Percentiles rank a stretch among this genome's conserved stretches.
Evolutionary conservation across 2,329 filamentous ascomycete species (phyloP).

Genomic region (Colletotrichum sidae): DNA sequence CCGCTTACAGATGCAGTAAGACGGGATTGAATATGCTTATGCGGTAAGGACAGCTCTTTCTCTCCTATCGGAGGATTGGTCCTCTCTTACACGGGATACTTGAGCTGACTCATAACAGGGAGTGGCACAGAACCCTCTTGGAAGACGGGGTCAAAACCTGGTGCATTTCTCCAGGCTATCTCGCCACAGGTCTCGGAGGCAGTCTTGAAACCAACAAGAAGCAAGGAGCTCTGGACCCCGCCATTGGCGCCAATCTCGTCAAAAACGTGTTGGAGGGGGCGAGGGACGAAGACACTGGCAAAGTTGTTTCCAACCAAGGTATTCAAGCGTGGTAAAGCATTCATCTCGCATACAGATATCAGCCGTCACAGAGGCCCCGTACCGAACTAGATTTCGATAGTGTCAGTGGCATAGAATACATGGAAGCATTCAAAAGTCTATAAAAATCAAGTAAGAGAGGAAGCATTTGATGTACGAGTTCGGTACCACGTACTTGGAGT

Average conservation of each 20-base stretch:
- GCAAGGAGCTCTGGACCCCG: slow-evolving; percentile 46
- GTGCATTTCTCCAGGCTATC: slow-evolving; percentile 51
- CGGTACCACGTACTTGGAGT: too few relatives aligned
- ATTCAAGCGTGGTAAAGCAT: slow-evolving; percentile 27
- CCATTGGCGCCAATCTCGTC: slow-evolving; percentile 51
- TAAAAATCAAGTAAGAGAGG: too few relatives aligned
- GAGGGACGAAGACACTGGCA: slow-evolving; percentile 54
- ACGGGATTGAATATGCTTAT: slow-evolving; percentile 46
- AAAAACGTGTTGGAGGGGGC: slow-evolving; percentile 53
- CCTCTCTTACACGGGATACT: neutral
- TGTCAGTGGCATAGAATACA: too few relatives aligned
- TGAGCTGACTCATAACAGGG: neutral
- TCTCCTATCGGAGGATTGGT: neutral
- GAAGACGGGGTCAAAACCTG: slow-evolving; percentile 56
- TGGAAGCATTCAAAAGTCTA: too few relatives aligned
- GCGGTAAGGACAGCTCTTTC: slow-evolving; percentile 12
- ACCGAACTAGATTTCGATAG: too few relatives aligned
- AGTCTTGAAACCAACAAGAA: slow-evolving; percentile 34
- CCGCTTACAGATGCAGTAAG: slow-evolving; percentile 43
- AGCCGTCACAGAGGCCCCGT: too few relatives aligned
- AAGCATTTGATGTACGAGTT: too few relatives aligned
- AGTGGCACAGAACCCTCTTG: slow-evolving; percentile 20
- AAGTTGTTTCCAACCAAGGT: slow-evolving; percentile 43
- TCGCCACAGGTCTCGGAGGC: slow-evolving; percentile 53
- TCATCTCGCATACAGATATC: too few relatives aligned